phyloP scores from a whole-genome alignment of 225 moss, liverwort and hornwort genomes.

The Marchantia polymorpha region DNA sequence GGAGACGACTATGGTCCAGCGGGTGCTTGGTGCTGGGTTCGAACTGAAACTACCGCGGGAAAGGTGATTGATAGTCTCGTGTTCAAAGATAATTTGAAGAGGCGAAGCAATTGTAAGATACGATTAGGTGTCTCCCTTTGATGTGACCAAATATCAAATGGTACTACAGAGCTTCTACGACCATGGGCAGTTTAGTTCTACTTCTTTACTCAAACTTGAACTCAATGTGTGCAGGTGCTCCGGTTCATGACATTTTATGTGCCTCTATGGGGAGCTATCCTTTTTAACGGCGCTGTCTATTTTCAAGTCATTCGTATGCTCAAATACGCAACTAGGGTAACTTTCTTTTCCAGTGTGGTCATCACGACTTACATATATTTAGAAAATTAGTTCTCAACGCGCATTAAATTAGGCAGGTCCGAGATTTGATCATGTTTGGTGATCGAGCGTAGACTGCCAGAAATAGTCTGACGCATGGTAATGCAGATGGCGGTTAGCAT shows the following conservation, averaged over 20 bases:
- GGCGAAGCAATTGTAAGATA: background rate
- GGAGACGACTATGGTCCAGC: conserved; percentile 72
- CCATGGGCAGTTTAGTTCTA: background rate
- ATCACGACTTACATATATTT: background rate
- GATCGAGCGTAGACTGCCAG: background rate
- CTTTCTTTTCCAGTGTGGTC: background rate
- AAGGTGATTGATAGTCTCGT: conserved; percentile 33
- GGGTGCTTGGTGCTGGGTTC: conserved; percentile 71
- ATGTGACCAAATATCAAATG: background rate
- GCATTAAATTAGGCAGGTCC: background rate
- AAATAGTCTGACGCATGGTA: background rate
- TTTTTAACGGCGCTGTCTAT: conserved; percentile 64
- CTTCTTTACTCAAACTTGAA: background rate
- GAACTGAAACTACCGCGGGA: conserved; percentile 64
- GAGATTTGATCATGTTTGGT: background rate
- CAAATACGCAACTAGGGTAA: conserved; percentile 69
- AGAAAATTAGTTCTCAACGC: background rate
- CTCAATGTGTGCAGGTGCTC: conserved; percentile 43
- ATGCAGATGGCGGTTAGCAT: conserved; percentile 63
- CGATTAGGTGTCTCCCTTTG: background rate
- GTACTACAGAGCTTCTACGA: background rate
- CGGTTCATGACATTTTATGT: conserved; percentile 72
- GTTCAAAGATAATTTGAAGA: background rate
- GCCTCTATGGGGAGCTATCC: conserved; percentile 69
- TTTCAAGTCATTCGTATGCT: conserved; percentile 75